phyloP scores from a whole-genome alignment of 768 basidiomycete genomes.

The Tylopilus subfusipes region DNA sequence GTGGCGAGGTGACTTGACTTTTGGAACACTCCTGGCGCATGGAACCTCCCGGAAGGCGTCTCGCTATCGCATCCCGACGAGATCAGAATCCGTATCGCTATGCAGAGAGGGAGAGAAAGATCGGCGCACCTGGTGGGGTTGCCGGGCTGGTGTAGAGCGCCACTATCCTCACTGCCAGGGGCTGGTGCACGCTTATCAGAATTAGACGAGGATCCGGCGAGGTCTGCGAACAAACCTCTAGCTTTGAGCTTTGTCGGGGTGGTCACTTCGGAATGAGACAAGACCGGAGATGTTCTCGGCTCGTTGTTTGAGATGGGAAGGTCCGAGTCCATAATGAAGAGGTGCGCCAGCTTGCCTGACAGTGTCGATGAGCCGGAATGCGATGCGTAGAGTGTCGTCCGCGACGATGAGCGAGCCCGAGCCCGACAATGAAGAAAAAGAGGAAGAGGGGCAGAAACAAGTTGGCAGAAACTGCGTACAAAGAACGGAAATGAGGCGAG shows the following conservation, averaged over 20 bases:
- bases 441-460: slow-evolving; percentile 1
- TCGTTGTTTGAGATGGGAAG: slow-evolving; percentile 1
- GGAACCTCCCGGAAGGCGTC: slow-evolving; percentile 2
- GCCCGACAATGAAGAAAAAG: slow-evolving; percentile 4
- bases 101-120: background rate
- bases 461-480: background rate
- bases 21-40: slow-evolving; percentile 5
- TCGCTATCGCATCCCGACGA: slow-evolving; percentile 2
- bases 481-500: slow-evolving; percentile 14
- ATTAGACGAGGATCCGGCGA: slow-evolving; percentile 15
- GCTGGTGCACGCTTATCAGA: slow-evolving; percentile 12
- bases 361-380: background rate
- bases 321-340: slow-evolving; percentile 4
- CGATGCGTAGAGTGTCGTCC: background rate
- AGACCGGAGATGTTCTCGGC: background rate
- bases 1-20: slow-evolving; percentile 29
- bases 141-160: slow-evolving; percentile 4
- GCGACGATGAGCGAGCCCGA: background rate
- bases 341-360: background rate
- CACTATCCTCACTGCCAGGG: slow-evolving; percentile 12
- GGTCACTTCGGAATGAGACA: slow-evolving; percentile 7
- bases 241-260: slow-evolving; percentile 11
- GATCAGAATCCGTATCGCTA: background rate
- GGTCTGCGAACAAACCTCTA: slow-evolving; percentile 8
- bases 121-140: slow-evolving; percentile 15